Evolutionary conservation across 1,284 basidiomycete species (phyloP).

Genomic region (Pascua guehoae): DNA sequence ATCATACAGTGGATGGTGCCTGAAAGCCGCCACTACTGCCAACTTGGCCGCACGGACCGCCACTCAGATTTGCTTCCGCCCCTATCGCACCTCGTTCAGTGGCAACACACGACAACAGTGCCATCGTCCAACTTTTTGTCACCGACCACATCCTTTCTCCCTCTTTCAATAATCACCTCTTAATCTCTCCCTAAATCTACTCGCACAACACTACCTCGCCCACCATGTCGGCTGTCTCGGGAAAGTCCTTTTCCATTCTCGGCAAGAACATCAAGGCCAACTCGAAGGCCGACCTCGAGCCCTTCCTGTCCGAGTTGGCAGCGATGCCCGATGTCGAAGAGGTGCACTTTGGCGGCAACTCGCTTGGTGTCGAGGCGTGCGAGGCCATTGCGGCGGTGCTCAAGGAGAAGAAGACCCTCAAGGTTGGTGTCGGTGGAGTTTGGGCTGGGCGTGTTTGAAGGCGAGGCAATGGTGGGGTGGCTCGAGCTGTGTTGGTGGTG

Average conservation of each 20-base stretch:
- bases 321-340: conserved; percentile 66
- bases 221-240: conserved; percentile 21
- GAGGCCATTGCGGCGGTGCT: conserved; percentile 78
- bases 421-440: conserved; percentile 54
- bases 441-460: too few species aligned
- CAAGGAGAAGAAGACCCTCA: conserved; percentile 64
- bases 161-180: background rate
- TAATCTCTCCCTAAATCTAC: background rate
- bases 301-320: conserved; percentile 67
- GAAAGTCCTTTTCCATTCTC: conserved; percentile 59
- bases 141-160: background rate
- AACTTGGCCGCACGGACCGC: too few species aligned
- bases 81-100: background rate
- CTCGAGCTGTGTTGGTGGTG: too few species aligned
- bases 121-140: conserved; percentile 1
- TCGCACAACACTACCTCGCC: background rate
- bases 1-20: too few species aligned
- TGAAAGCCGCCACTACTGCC: too few species aligned
- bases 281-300: conserved; percentile 71
- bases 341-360: conserved; percentile 92
- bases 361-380: conserved; percentile 90
- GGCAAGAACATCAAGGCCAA: conserved; percentile 81
- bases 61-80: too few species aligned
- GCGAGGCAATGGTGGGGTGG: too few species aligned
- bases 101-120: background rate